Base-by-base conservation (phyloP, 2,329 filamentous ascomycete genomes). In the Tolypocladium paradoxum region DNA sequence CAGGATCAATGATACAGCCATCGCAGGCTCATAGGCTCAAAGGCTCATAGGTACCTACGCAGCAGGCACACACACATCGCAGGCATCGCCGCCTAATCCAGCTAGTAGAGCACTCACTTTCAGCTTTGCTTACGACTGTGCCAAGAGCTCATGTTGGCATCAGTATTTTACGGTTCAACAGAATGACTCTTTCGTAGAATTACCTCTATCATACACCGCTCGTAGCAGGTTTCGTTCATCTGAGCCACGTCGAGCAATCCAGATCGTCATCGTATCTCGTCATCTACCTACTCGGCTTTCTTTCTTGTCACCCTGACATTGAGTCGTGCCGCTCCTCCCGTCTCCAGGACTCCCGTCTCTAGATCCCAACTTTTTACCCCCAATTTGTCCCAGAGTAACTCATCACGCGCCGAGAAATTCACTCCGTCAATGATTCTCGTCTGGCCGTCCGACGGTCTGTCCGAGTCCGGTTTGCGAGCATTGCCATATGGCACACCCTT, bases 261-360 rank as follows among this genome's bases (percentile, higher is more conserved):
- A 33, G 24, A 12, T 29, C 6, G 7, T 8, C 40, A 18, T 45
- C 7, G 16, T 8, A 8, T 33, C 43, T 29, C 16, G 24, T 7
- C 24, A 29, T 18, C 24, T 18, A 16, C 35, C 24, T 52, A 54
- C 18, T 54, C 45, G 35, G 8, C 36, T 29, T 54, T 54, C 22
- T 34, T 40, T 27, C 24, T 20, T 9, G 45, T 49, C 33, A 22
- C 40, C 12, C 29, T 14, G 11, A 52, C 36, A 40, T 40, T 29
- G 31, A 73, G 52, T 7, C 70, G 64, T 18, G 69, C 59, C 1
- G 71, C 68, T 1, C 66, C 65, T 1, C 55, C 60, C 1, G 68
- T 71, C 60, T 73, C 71, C 18, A 73, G 62, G 0, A 64, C 60
- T 51, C 70, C 68, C 3, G 64, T 58, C 5, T 63, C 57, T 6